Conservation (phyloP, 2,329 filamentous ascomycete genomes). For the Emergomyces pasteurianus region DNA sequence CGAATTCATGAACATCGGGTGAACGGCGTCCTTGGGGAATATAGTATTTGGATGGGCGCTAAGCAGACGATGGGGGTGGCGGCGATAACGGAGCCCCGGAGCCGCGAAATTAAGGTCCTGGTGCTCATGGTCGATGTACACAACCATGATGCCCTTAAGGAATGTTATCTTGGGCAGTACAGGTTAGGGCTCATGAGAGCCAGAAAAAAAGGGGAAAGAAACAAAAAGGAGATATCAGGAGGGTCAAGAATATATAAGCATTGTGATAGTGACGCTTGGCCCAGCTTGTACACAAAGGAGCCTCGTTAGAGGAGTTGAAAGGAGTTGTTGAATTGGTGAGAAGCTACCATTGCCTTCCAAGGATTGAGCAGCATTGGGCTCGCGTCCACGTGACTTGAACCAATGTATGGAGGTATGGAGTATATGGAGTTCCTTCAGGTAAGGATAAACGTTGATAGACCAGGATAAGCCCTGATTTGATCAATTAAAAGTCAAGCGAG, state of each 20-base stretch:
- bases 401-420: too few species aligned
- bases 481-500: not conserved
- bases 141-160: constrained; percentile 32
- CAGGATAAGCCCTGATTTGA: not conserved
- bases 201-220: not conserved
- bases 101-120: constrained; percentile 18
- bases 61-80: constrained; percentile 1
- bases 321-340: not conserved
- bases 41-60: constrained; percentile 10
- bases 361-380: too few species aligned
- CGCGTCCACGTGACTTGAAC: not conserved
- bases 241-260: not conserved
- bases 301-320: not conserved
- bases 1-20: not conserved
- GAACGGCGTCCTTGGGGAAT: not conserved
- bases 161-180: not conserved
- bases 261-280: not conserved
- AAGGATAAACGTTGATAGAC: not conserved
- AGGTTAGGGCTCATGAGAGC: not conserved
- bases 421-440: not conserved
- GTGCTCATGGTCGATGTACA: constrained; percentile 36
- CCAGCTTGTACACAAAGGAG: not conserved
- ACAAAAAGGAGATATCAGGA: not conserved
- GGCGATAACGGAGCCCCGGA: constrained; percentile 13
- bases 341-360: too few species aligned